Evolutionary conservation across 805 yeast species (phyloP), one percentile per base, ranked within the genome.

Genomic region (Allodekkera sacchari): DNA sequence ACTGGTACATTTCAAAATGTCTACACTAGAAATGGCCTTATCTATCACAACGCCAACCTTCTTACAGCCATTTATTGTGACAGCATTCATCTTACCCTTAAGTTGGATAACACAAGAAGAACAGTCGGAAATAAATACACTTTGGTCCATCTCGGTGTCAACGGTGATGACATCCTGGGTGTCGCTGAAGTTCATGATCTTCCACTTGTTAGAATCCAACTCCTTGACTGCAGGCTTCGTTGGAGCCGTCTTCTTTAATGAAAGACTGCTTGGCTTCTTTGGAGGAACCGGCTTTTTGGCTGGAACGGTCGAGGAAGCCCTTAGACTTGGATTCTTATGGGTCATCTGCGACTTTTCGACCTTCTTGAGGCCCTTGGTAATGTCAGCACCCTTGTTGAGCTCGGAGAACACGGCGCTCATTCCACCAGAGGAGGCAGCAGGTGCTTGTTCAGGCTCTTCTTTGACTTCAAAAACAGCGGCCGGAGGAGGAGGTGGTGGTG

Each of bases 261-360:
- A 65, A 39, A 85, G 62, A 23, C 71, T 65, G 6, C 71, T 56
- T 30, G 95, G 95, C 51, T 85, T 85, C 66, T 79, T 83, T 37
- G 96, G 94, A 27, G 83, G 84, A 18, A 71, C 68, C 24, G 95
- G 95, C 43, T 68, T 70, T 50, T 68, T 66, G 2, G 64, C 53
- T 3, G 71, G 66, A 15, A 71, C 68, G 3, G 69, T 56, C 3
- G 76, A 66, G 4, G 72, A 56, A 8, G 63, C 68, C 48, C 95
- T 80, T 45, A 88, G 64, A 28, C 65, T 77, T 2, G 96, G 95
- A 56, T 87, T 84, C 60, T 85, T 87, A 59, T 85, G 95, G 15
- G 96, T 85, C 87, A 83, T 84, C 59, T 87, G 83, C 7, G 94
- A 79, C 62, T 77, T 84, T 45, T 88, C 96, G 24, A 89, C 96